Evolutionary conservation across 2,329 filamentous ascomycete genomes (phyloP).

Genomic region (Calonectria hongkongensis): DNA sequence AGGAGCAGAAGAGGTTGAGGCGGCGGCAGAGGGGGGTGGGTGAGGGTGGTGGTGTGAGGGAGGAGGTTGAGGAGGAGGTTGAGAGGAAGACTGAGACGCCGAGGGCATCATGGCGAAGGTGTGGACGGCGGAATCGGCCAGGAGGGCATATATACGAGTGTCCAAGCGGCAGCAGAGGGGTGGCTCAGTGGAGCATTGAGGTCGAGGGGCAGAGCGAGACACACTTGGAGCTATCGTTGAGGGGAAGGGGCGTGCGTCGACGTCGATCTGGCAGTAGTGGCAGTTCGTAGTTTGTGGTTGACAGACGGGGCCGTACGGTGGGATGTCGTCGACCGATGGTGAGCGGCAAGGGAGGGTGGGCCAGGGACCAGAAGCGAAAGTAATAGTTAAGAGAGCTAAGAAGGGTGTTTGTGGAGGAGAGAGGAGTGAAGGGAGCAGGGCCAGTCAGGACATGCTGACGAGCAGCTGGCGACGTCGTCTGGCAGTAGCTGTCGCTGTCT

Average conservation of each 20-base stretch:
- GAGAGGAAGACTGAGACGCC: constrained; percentile 43
- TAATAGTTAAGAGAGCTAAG: constrained; percentile 20
- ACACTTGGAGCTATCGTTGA: constrained; percentile 47
- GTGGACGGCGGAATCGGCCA: constrained; percentile 38
- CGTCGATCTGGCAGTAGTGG: constrained; percentile 48
- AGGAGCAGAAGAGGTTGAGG: constrained; percentile 51
- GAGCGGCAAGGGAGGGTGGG: constrained; percentile 26
- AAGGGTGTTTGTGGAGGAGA: constrained; percentile 39
- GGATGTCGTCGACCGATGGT: constrained; percentile 38
- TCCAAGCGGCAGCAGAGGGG: constrained; percentile 43
- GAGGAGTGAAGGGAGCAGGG: constrained; percentile 30
- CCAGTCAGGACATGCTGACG: constrained; percentile 47
- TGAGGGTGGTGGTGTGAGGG: constrained; percentile 46
- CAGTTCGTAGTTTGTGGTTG: constrained; percentile 43
- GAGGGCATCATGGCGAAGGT: constrained; percentile 46
- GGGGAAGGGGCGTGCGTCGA: constrained; percentile 43
- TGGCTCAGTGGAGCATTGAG: constrained; percentile 53
- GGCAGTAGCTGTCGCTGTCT: constrained; percentile 10
- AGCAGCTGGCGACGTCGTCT: constrained; percentile 39
- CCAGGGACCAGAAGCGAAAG: constrained; percentile 18
- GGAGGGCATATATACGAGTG: constrained; percentile 48
- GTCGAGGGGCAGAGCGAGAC: constrained; percentile 42
- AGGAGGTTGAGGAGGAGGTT: constrained; percentile 42
- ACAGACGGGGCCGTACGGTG: constrained; percentile 31
- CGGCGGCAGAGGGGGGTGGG: constrained; percentile 50